Base-by-base conservation (phyloP, 495 filamentous ascomycete species). In the Geopyxis carbonaria region DNA sequence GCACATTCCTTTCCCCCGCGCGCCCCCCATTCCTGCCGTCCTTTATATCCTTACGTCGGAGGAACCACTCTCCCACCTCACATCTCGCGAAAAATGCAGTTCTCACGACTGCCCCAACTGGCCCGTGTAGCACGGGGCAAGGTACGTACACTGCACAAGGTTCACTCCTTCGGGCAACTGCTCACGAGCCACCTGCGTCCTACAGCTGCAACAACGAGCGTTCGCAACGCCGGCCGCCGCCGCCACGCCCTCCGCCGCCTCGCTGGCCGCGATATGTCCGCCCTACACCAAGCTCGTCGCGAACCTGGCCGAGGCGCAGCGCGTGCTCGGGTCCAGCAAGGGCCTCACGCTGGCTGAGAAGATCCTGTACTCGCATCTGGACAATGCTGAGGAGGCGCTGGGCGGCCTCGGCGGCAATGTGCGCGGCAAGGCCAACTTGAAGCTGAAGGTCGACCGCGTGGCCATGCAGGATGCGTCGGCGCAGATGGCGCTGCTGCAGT, bases 391-490 rank as follows among this genome's bases (percentile, higher is more conserved):
- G 57, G 89, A 93, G 49, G 80, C 81, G 14, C 70, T 93, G 14
- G 66, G 85, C 31, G 71, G 75, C 32, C 74, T 75, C 50, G 87
- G 79, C 30, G 64, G 78, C 51, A 83, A 87, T 69, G 76, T 95
- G 43, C 73, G 89, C 31, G 89, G 86, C 43, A 75, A 72, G 48
- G 89, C 86, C 40, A 92, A 87, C 60, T 68, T 97, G 60, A 93
- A 94, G 67, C 76, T 97, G 61, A 93, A 93, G 64, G 89, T 91
- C 2, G 89, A 97, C 57, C 68, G 89, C 36, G 89, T 97, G 41
- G 91, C 91, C 31, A 95, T 95, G 89, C 89, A 97, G 59, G 89
- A 97, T 69, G 89, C 89, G 21, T 93, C 84, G 1, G 89, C 89
- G 11, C 89, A 97, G 61, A 97, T 95, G 89, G 89, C 89, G 9